phyloP scores from a whole-genome alignment of 2,329 filamentous ascomycete species.

The Alternaria arborescens region DNA sequence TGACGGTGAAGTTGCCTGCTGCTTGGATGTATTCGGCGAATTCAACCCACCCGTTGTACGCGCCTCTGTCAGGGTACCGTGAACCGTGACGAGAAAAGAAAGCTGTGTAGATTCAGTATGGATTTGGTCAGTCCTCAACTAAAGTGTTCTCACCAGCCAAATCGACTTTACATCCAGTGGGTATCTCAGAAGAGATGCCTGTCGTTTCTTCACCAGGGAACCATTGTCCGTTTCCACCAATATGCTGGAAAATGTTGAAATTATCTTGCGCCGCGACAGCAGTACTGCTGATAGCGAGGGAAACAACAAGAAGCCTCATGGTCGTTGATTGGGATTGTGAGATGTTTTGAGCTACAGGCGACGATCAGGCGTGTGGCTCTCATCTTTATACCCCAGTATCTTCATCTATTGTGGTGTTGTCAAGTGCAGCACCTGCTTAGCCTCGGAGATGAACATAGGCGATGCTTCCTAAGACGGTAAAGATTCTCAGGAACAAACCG shows the following conservation, averaged over 20 bases:
- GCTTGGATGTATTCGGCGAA: constrained; percentile 60
- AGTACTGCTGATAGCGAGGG: constrained; percentile 18
- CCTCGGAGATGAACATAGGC: constrained; percentile 36
- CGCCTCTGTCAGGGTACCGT: constrained; percentile 68
- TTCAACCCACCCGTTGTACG: constrained; percentile 64
- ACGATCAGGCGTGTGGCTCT: neutral
- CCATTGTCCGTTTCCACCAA: constrained; percentile 54
- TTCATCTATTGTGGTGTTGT: neutral
- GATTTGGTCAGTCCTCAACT: neutral
- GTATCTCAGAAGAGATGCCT: constrained; percentile 63
- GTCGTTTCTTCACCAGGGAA: constrained; percentile 59
- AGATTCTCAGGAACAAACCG: constrained; percentile 3
- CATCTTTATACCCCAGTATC: constrained; percentile 10
- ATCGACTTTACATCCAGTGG: constrained; percentile 66
- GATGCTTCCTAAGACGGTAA: constrained; percentile 33
- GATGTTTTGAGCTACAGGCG: neutral
- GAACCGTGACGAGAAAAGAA: constrained; percentile 70
- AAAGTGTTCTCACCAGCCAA: constrained; percentile 52
- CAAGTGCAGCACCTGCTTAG: constrained; percentile 7
- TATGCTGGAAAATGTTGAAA: constrained; percentile 46
- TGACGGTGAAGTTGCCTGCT: constrained; percentile 59
- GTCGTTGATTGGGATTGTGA: neutral
- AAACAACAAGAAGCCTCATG: constrained; percentile 34
- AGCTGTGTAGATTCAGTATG: constrained; percentile 40
- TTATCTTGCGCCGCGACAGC: constrained; percentile 27